Percentiles rank a stretch among this genome's conserved stretches.
Conservation (phyloP, 2,329 filamentous ascomycete genomes). For the Rhexocercosporidium sp. region DNA sequence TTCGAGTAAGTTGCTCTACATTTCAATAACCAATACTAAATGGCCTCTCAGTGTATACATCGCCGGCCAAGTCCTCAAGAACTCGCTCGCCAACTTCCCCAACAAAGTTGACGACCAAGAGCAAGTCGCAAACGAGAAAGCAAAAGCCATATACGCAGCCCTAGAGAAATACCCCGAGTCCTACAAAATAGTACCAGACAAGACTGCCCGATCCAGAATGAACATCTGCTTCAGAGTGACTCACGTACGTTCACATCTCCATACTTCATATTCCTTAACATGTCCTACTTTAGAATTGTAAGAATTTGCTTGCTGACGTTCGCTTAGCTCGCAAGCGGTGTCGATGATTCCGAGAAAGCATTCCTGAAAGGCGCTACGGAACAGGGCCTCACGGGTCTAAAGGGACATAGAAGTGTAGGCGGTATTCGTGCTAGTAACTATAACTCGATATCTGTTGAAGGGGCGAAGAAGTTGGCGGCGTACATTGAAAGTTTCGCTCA, state of each 20-base stretch:
- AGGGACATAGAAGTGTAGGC: constrained; percentile 86
- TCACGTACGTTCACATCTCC: constrained; percentile 45
- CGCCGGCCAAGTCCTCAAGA: constrained; percentile 85
- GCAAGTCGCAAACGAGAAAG: constrained; percentile 74
- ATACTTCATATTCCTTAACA: neutral
- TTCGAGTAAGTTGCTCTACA: constrained; percentile 66
- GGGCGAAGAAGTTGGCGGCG: constrained; percentile 68
- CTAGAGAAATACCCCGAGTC: constrained; percentile 74
- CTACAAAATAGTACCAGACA: constrained; percentile 81
- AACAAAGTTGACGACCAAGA: constrained; percentile 80
- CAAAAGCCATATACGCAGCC: constrained; percentile 74
- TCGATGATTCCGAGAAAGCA: constrained; percentile 74
- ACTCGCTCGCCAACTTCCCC: constrained; percentile 68
- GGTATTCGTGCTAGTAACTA: constrained; percentile 90
- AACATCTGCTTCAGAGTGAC: constrained; percentile 89
- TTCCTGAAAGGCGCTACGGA: constrained; percentile 78
- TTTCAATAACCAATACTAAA: neutral
- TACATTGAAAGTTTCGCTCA: constrained; percentile 64
- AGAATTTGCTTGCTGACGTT: constrained; percentile 11
- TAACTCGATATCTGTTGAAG: constrained; percentile 76
- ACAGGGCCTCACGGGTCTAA: constrained; percentile 76
- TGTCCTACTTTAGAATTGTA: neutral
- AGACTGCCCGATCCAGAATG: constrained; percentile 81
- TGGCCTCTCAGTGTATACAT: constrained; percentile 73
- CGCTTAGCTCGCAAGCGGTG: constrained; percentile 49